Conservation (phyloP, 2,329 filamentous ascomycete genomes). For the Hypoxylon sp. region DNA sequence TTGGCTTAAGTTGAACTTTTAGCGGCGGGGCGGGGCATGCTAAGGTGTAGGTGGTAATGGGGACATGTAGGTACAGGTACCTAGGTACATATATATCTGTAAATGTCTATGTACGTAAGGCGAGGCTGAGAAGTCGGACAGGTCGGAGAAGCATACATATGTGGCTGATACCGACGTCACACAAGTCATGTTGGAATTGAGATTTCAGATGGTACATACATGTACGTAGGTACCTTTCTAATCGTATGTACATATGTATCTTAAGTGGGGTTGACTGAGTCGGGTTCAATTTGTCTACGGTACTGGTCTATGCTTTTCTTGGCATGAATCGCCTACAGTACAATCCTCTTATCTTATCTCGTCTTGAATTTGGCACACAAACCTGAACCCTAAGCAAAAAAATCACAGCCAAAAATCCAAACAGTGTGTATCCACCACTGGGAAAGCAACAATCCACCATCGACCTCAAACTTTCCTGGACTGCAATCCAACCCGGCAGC, state of each 20-base stretch:
- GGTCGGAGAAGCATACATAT: conserved; percentile 29
- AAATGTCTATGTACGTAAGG: conserved; percentile 22
- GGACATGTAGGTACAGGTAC: conserved; percentile 1
- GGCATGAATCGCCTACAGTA: conserved; percentile 31
- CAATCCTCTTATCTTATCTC: conserved; percentile 21
- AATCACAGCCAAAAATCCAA: conserved; percentile 46
- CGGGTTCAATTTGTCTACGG: background rate
- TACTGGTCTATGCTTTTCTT: conserved; percentile 43
- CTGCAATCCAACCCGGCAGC: conserved; percentile 37
- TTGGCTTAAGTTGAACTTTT: conserved; percentile 12
- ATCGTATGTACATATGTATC: no score
- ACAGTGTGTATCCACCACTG: conserved; percentile 49
- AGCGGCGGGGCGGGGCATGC: conserved; percentile 33
- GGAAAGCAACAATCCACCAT: conserved; percentile 44
- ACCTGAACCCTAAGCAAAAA: conserved; percentile 54
- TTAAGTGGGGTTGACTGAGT: background rate
- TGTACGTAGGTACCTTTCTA: background rate
- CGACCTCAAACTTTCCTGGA: conserved; percentile 44
- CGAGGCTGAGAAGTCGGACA: conserved; percentile 36
- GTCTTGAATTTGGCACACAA: conserved; percentile 47
- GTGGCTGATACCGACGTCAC: conserved; percentile 46
- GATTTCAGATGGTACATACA: conserved; percentile 2
- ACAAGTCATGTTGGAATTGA: background rate
- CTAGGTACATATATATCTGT: background rate
- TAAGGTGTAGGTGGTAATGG: no score